Evolutionary conservation across 2,329 filamentous ascomycete species (phyloP).

Genomic region (Aureobasidium sp.): DNA sequence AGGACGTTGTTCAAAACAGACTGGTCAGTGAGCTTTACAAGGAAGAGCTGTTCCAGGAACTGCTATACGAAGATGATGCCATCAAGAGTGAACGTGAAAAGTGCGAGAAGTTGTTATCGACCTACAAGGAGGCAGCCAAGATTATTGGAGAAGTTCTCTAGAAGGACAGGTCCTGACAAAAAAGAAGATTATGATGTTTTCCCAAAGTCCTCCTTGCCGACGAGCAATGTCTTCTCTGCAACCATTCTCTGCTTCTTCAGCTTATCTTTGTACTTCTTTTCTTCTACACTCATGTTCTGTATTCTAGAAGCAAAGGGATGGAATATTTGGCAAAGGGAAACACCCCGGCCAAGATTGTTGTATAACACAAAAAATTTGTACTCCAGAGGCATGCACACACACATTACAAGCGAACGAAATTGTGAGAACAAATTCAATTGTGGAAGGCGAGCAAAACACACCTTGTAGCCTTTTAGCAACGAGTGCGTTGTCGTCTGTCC

Average conservation of each 20-base stretch:
- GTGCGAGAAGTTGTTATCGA: constrained; percentile 90
- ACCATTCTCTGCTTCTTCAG: background rate
- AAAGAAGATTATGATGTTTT: too few relatives aligned
- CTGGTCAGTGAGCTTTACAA: constrained; percentile 94
- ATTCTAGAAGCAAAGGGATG: background rate
- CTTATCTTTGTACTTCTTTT: background rate
- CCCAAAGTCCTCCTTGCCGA: too few relatives aligned
- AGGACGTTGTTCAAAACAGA: constrained; percentile 94
- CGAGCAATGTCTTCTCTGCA: background rate
- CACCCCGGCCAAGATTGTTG: background rate
- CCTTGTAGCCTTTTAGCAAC: background rate
- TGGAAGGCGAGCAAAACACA: too few relatives aligned
- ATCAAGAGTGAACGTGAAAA: constrained; percentile 98
- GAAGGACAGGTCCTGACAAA: too few relatives aligned
- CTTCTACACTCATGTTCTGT: background rate
- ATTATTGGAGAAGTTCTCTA: constrained; percentile 95
- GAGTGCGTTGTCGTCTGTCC: background rate
- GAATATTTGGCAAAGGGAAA: too few relatives aligned
- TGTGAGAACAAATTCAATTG: too few relatives aligned
- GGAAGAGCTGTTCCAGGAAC: constrained; percentile 80
- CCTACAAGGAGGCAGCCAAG: constrained; percentile 95
- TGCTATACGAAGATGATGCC: constrained; percentile 93
- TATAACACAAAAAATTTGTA: background rate
- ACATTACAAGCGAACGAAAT: too few relatives aligned
- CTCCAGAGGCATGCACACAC: background rate